Evolutionary conservation across 345 rosid species (phyloP).

Genomic region (Salix koriyanagi): DNA sequence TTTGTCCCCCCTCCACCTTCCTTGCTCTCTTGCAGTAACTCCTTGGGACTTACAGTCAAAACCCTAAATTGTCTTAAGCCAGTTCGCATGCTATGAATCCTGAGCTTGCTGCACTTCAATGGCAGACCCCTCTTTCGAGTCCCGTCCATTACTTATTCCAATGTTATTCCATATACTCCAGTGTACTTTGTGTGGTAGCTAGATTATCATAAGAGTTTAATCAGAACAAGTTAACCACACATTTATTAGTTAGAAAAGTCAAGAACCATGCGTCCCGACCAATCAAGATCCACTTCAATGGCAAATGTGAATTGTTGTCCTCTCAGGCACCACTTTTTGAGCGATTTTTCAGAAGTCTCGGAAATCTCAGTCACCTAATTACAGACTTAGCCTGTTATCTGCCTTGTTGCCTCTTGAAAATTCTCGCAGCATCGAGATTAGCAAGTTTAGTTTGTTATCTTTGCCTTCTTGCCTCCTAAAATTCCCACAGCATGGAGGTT

Average conservation of each 20-base stretch:
- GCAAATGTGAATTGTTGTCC: not conserved
- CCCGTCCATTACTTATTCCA: not conserved
- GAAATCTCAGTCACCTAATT: no score
- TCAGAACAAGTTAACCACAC: not conserved
- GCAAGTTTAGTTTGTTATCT: not conserved
- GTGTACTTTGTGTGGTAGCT: not conserved
- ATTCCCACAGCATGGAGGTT: not conserved
- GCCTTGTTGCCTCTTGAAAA: not conserved
- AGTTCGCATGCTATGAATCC: not conserved
- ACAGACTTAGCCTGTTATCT: not conserved
- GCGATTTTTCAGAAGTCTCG: no score
- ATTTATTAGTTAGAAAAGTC: not conserved
- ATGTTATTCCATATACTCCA: not conserved
- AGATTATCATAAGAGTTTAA: not conserved
- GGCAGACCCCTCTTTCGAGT: not conserved
- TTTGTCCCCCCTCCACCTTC: conserved; percentile 31
- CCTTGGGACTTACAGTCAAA: conserved; percentile 1
- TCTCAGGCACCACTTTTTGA: no score
- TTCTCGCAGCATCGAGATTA: not conserved
- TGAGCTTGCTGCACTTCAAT: not conserved
- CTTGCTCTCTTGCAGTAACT: conserved; percentile 17
- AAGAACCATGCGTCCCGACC: not conserved
- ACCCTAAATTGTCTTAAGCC: not conserved
- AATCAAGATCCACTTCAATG: not conserved
- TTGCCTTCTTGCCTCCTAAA: not conserved